Percentiles rank a stretch among this genome's conserved stretches.
These are phyloP conservation scores for Wickerhamomyces sp. DNA, from an alignment of 1,139 yeast species.

Conservation along the genomic window DNA sequence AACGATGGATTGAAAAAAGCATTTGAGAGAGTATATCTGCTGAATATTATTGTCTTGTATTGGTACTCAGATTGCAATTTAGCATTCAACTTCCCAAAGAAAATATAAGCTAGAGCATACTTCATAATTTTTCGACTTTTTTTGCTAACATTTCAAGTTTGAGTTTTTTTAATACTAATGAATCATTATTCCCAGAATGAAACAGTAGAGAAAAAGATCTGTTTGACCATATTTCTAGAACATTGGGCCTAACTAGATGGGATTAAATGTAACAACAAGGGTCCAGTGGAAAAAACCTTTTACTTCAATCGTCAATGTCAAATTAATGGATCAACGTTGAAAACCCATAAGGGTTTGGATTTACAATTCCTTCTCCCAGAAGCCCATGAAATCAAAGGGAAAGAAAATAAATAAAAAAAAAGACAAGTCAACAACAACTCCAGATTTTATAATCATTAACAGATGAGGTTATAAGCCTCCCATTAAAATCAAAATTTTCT, in stretches of 20 bases:
- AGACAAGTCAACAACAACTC: background rate
- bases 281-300: background rate
- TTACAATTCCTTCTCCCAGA: background rate
- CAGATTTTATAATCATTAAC: too few species aligned
- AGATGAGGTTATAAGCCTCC: background rate
- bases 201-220: background rate
- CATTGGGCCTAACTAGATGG: background rate
- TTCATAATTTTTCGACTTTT: background rate
- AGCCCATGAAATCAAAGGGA: background rate
- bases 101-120: background rate
- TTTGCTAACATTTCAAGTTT: slow-evolving; percentile 1
- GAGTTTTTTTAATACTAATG: slow-evolving; percentile 1
- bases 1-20: slow-evolving; percentile 1
- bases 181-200: too few species aligned
- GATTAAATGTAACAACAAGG: background rate
- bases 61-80: background rate
- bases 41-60: too few species aligned
- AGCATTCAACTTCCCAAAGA: background rate
- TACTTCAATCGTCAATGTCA: background rate
- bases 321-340: slow-evolving; percentile 1
- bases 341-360: background rate
- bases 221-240: background rate
- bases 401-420: background rate
- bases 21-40: background rate
- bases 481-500: too few species aligned